Conservation (phyloP, 192 early-diverging fungal genomes). For the Coemansia pectinata region DNA sequence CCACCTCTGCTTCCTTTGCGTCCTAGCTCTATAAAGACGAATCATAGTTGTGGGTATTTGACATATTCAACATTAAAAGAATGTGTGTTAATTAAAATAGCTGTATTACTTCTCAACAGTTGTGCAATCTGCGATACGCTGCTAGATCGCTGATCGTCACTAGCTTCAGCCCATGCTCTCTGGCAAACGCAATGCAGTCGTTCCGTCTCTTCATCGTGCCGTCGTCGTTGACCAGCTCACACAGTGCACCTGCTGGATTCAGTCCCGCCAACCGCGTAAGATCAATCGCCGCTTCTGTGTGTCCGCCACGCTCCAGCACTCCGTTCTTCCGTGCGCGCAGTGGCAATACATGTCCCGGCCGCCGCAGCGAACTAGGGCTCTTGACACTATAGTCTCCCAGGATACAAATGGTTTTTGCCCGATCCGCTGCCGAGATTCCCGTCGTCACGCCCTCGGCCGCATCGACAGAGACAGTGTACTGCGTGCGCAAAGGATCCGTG, state of each 20-base stretch:
- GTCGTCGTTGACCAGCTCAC: slow-evolving; percentile 88
- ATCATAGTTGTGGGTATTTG: neutral
- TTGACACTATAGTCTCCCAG: slow-evolving; percentile 73
- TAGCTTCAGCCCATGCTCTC: slow-evolving; percentile 77
- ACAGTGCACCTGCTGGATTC: slow-evolving; percentile 85
- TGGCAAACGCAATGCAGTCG: slow-evolving; percentile 86
- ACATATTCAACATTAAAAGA: neutral
- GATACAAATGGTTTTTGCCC: slow-evolving; percentile 73
- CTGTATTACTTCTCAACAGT: slow-evolving; percentile 8
- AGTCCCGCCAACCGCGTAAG: slow-evolving; percentile 82
- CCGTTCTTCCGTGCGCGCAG: slow-evolving; percentile 82
- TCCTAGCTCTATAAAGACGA: neutral
- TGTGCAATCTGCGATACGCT: slow-evolving; percentile 62
- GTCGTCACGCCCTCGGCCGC: slow-evolving; percentile 85
- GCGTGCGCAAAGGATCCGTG: slow-evolving; percentile 88
- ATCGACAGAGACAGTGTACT: slow-evolving; percentile 93
- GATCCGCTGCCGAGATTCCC: slow-evolving; percentile 93
- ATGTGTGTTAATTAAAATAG: neutral
- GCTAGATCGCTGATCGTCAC: slow-evolving; percentile 89
- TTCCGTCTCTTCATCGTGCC: slow-evolving; percentile 94
- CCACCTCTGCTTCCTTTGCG: neutral
- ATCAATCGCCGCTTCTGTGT: slow-evolving; percentile 93
- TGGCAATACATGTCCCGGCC: slow-evolving; percentile 95
- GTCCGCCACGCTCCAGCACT: slow-evolving; percentile 84
- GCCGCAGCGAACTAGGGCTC: slow-evolving; percentile 68